Percentiles rank a stretch among this genome's conserved stretches.
Evolutionary conservation across 2,329 filamentous ascomycete genomes (phyloP).

Genomic region (Epichloe typhina): DNA sequence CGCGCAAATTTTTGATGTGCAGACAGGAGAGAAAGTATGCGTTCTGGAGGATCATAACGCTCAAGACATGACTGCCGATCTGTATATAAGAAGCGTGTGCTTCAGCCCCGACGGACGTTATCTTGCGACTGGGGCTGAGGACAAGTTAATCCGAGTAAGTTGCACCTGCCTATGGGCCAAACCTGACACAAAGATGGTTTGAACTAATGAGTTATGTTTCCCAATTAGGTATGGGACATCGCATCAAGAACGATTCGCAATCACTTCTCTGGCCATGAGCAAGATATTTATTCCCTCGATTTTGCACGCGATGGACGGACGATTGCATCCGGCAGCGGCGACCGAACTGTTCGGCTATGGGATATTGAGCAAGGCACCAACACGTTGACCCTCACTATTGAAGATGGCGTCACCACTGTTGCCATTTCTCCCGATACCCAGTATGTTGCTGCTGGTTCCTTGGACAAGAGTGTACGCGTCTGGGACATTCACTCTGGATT

Average conservation of each 20-base stretch:
- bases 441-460: constrained; percentile 83
- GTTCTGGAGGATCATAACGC: constrained; percentile 81
- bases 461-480: constrained; percentile 95
- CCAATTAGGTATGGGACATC: constrained; percentile 81
- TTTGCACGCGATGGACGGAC: constrained; percentile 87
- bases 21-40: constrained; percentile 74
- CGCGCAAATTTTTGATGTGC: constrained; percentile 98
- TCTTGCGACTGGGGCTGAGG: constrained; percentile 89
- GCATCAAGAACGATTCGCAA: constrained; percentile 69
- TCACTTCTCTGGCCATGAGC: constrained; percentile 91
- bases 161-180: background rate
- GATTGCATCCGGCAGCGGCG: constrained; percentile 90
- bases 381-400: constrained; percentile 76
- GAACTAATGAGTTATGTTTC: constrained; percentile 7
- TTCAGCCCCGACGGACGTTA: constrained; percentile 95
- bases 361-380: constrained; percentile 78
- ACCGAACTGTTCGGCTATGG: constrained; percentile 90
- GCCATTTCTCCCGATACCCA: constrained; percentile 93
- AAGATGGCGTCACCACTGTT: constrained; percentile 94
- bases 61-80: constrained; percentile 67
- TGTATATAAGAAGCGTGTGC: constrained; percentile 96
- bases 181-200: no score
- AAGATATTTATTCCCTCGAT: constrained; percentile 95
- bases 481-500: constrained; percentile 86
- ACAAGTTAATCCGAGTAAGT: constrained; percentile 87